Base-by-base conservation (phyloP, 768 basidiomycete species). In the Rhizopogon vinicolor region DNA sequence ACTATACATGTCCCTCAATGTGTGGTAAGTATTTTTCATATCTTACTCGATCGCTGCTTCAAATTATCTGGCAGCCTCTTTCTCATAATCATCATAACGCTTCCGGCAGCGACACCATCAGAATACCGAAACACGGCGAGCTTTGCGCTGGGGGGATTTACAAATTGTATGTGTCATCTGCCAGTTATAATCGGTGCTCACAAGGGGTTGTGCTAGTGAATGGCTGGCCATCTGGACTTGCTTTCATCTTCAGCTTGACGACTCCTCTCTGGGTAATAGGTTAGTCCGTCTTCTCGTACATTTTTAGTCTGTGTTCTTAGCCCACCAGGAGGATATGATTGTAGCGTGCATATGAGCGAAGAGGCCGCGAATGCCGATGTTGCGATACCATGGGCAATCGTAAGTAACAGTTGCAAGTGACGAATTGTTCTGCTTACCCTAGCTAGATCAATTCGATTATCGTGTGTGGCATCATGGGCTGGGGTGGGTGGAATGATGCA, bases 381-480 rank as follows among this genome's bases (percentile, higher is more conserved):
- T 0, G 85, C 84, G 22, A 84, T 88, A 3, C 87, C 87, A 0
- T 85, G 79, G 77, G 85, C 85, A 10, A 87, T 89, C 42, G 77
- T 80, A 22, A 68, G 69, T 35, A 7, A 14, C 8, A 12, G 39
- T 8, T n/a, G n/a, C 22, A 18, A 50, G 8, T 12, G 13, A 33
- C 1, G 1, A 28, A 10, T 6, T n/a, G 1, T n/a, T 6, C 16
- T 8, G 18, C 18, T 62, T 82, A 87, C 61, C 77, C 78, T 1
- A 19, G 31, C 14, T 44, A 59, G 58, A 41, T 80, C 31, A 66
- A 66, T 52, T 79, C 87, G 2, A 78, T 79, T 40, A 78, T 72
- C 9, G 78, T 83, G 40, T 79, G 79, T 29, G 79, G 80, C 42
- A 59, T 86, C 10, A 73, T 86, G 8, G 85, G 85, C 37, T 81